phyloP scores from a whole-genome alignment of 2,329 filamentous ascomycete genomes.

The Aspergillus sp. region DNA sequence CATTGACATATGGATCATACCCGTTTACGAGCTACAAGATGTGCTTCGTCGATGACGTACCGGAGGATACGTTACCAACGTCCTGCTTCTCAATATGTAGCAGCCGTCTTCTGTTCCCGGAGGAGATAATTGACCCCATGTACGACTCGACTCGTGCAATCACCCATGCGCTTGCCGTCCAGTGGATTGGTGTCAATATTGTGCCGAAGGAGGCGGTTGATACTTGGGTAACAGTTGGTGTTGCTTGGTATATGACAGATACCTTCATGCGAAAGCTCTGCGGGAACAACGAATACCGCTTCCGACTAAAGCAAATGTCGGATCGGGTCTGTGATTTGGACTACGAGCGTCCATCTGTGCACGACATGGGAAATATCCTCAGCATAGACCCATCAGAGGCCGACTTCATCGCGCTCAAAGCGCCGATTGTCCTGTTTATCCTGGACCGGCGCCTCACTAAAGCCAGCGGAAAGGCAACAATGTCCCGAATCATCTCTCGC shows the following conservation, averaged over 20 bases:
- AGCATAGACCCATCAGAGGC: slow-evolving; percentile 80
- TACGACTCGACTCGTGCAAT: slow-evolving; percentile 77
- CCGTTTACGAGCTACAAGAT: slow-evolving; percentile 91
- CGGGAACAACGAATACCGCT: slow-evolving; percentile 92
- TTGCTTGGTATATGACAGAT: slow-evolving; percentile 93
- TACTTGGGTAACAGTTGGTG: slow-evolving; percentile 84
- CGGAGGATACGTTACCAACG: slow-evolving; percentile 70
- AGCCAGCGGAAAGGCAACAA: slow-evolving; percentile 77
- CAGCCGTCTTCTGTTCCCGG: slow-evolving; percentile 78
- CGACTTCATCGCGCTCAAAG: slow-evolving; percentile 89
- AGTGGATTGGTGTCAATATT: slow-evolving; percentile 94
- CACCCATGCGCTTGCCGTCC: slow-evolving; percentile 79
- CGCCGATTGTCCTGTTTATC: slow-evolving; percentile 87
- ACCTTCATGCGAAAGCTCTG: slow-evolving; percentile 86
- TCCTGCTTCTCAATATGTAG: slow-evolving; percentile 87
- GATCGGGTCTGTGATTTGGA: slow-evolving; percentile 82
- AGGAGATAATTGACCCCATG: slow-evolving; percentile 81
- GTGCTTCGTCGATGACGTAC: slow-evolving; percentile 88
- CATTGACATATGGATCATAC: slow-evolving; percentile 83
- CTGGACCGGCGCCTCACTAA: slow-evolving; percentile 89
- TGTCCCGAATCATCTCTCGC: slow-evolving; percentile 81
- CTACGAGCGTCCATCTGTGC: slow-evolving; percentile 76
- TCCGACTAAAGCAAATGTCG: slow-evolving; percentile 79
- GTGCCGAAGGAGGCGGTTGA: slow-evolving; percentile 78
- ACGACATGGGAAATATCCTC: slow-evolving; percentile 74